Evolutionary conservation across 441 rosid genomes (phyloP), one percentile per base, ranked within the genome.

Genomic region (Pelargonium australe): DNA sequence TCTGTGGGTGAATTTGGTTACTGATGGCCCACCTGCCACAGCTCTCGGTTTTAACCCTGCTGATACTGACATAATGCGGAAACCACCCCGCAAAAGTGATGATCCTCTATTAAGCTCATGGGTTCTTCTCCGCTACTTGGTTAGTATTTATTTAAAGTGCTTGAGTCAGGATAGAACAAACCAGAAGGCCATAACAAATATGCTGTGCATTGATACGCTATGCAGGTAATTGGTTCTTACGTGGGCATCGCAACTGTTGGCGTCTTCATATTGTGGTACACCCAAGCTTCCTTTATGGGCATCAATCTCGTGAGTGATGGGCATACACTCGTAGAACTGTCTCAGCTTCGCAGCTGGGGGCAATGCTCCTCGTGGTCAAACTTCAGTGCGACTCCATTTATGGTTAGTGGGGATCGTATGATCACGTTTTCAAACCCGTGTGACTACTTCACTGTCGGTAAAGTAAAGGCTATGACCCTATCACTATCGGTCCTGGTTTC

Each of bases 401-500:
- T 77, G 0, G 84, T 83, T 0, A 79, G 86, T 9, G 84, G 86
- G 20, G 66, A 11, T 65, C 80, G 70, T 64, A 17, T 55, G 61
- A 55, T 55, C 23, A 55, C 25, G 0, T 55, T 55, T 23, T 55
- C 61, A 55, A 83, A 89, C 65, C 95, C 97, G 0, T 91, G 98
- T 11, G 95, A 91, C 0, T 94, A 94, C 73, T 94, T 94, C 83
- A 84, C 74, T 1, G 51, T 72, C 0, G 98, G 98, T 19, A 94
- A 94, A 77, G 85, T 91, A 69, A 94, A 94, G 76, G 98, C 97
- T 1, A 84, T 90, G 1, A 94, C 96, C 0, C 95, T 91, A 45
- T 91, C 97, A 69, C 95, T 94, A 53, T 84, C 98, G 0, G 97
- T 94, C 5, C 73, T 94, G 85, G 98, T 94, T 49, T 87, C 97